These are phyloP conservation scores for Blastobotrys proliferans DNA, from an alignment of 1,139 yeast species.

Conservation along the genomic window DNA sequence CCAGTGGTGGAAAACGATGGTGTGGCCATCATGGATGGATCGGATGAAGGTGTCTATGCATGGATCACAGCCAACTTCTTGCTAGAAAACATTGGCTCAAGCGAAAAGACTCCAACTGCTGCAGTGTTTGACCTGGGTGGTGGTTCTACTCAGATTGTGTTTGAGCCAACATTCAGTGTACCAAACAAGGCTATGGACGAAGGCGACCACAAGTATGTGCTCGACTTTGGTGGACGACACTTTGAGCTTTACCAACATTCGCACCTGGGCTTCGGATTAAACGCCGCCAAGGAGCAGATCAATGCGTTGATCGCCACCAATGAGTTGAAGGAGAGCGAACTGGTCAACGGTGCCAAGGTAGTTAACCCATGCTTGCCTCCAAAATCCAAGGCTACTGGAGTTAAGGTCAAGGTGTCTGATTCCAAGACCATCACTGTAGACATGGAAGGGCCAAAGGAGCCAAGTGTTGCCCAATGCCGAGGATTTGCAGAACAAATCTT, in stretches of 20 bases:
- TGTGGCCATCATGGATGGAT: slow-evolving; percentile 89
- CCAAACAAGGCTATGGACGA: slow-evolving; percentile 60
- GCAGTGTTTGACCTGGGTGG: slow-evolving; percentile 98
- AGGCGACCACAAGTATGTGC: slow-evolving; percentile 84
- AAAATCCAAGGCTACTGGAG: slow-evolving; percentile 34
- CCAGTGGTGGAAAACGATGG: slow-evolving; percentile 85
- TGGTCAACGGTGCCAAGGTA: slow-evolving; percentile 35
- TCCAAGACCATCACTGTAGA: slow-evolving; percentile 48
- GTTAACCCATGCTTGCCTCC: slow-evolving; percentile 88
- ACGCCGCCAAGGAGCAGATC: slow-evolving; percentile 86
- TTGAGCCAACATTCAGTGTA: slow-evolving; percentile 70
- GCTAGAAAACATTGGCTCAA: slow-evolving; percentile 83
- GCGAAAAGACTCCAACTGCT: slow-evolving; percentile 71
- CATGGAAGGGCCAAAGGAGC: slow-evolving; percentile 70
- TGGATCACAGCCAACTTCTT: slow-evolving; percentile 96
- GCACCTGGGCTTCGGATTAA: slow-evolving; percentile 91
- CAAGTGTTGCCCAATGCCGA: slow-evolving; percentile 73
- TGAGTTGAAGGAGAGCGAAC: slow-evolving; percentile 17
- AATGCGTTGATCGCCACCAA: slow-evolving; percentile 42
- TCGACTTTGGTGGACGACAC: slow-evolving; percentile 74
- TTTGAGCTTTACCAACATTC: slow-evolving; percentile 90
- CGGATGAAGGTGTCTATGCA: slow-evolving; percentile 97
- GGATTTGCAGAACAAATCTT: slow-evolving; percentile 74
- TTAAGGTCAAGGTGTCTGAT: slow-evolving; percentile 18
- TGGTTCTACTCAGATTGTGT: slow-evolving; percentile 96